Percentiles rank a stretch among this genome's conserved stretches.
Conservation (phyloP, 148 eudicot species). For the Spergularia marina region DNA sequence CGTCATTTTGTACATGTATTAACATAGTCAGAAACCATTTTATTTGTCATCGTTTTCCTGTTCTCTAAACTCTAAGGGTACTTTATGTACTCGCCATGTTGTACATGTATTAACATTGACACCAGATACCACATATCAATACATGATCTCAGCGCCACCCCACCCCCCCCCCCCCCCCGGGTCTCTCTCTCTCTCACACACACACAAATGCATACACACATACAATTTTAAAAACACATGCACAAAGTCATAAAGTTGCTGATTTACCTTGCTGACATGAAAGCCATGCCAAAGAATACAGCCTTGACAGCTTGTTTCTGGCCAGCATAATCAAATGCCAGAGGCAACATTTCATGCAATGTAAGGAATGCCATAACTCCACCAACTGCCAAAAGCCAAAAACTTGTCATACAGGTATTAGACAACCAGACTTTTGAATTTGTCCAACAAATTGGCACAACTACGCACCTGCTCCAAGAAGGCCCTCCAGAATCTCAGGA, state of each 20-base stretch:
- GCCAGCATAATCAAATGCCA: constrained; percentile 98
- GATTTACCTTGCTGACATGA: constrained; percentile 95
- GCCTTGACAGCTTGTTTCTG: constrained; percentile 96
- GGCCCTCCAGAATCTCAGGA: constrained; percentile 96
- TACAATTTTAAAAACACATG: neutral
- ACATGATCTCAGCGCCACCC: too few species aligned
- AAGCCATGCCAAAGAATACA: constrained; percentile 95
- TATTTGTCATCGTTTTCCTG: too few species aligned
- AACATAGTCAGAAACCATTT: too few species aligned
- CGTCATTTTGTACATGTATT: too few species aligned
- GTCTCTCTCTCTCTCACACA: too few species aligned
- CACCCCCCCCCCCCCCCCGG: too few species aligned
- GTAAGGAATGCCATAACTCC: constrained; percentile 99
- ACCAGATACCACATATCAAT: too few species aligned
- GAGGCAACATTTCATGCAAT: constrained; percentile 95
- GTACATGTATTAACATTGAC: too few species aligned
- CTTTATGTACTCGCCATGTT: too few species aligned
- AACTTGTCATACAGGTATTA: constrained; percentile 4
- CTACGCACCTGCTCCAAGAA: constrained; percentile 74
- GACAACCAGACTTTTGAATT: neutral
- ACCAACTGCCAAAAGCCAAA: constrained; percentile 57
- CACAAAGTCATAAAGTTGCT: neutral
- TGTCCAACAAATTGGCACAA: constrained; percentile 3
- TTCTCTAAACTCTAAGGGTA: too few species aligned
- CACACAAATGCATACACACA: neutral